Base-by-base conservation (phyloP, 331 rosid genomes). In the Quercus phellos region DNA sequence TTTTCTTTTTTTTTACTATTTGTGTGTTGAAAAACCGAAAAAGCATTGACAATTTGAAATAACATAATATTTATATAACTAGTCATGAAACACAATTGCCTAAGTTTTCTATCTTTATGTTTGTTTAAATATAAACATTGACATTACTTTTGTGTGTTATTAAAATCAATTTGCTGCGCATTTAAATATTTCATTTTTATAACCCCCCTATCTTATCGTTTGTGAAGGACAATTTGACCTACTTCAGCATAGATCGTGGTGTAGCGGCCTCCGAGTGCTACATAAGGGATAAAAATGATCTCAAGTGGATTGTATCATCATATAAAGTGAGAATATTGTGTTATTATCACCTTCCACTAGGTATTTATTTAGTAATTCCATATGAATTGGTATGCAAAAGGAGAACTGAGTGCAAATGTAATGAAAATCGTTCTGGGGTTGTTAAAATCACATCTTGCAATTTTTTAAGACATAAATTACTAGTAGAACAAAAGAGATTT, bases 321-420 rank as follows among this genome's bases (percentile, higher is more conserved):
- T 74, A 63, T 64, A 76, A 61, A 59, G 72, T 24, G 17, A 73
- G 34, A 46, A 63, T 8, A 38, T 67, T 5, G 69, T 56, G 58
- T 43, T 72, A 19, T 74, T 16, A 18, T 73, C 77, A 74, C 27
- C 87, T 70, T 81, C 90, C 78, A 75, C 86, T 81, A 8, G 21
- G 81, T 81, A 51, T 46, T 50, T 72, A 46, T 68, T 68, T 70
- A 61, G 63, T 17, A 71, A 63, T 70, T 54, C 42, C 29, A 77
- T 74, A 73, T 60, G 50, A 18, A 82, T 38, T 13, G 80, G 79
- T 84, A 73, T 86, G 85, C 76, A 51, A 55, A 90, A 86, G 79
- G 81, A 42, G 69, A 73, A 55, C 4, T 51, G 18, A 19, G 79
- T 51, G 72, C 46, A 64, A 70, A 38, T 83, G 81, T 68, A 58